phyloP scores from a whole-genome alignment of 208 protist species.

The Tritrichomonas foetus region DNA sequence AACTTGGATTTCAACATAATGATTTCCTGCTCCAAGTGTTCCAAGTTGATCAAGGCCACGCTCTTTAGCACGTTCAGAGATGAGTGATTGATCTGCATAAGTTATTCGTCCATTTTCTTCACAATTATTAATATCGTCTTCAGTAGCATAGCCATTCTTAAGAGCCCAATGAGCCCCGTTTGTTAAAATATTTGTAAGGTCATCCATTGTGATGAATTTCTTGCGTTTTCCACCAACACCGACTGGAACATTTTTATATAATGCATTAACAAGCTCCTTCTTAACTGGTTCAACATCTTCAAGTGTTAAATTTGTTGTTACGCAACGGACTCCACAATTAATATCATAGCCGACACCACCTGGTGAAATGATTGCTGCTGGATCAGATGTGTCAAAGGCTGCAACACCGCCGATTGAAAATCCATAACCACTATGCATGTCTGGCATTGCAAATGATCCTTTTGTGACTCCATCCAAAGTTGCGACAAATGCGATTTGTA shows the following conservation, averaged over 20 bases:
- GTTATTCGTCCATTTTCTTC: slow-evolving; percentile 67
- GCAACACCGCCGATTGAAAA: slow-evolving; percentile 50
- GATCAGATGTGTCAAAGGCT: slow-evolving; percentile 58
- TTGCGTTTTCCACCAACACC: slow-evolving; percentile 31
- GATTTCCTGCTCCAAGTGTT: slow-evolving; percentile 75
- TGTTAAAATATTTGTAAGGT: slow-evolving; percentile 65
- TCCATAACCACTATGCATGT: slow-evolving; percentile 77
- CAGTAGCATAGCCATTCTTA: slow-evolving; percentile 69
- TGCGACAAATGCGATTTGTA: slow-evolving; percentile 74
- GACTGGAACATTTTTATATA: not conserved
- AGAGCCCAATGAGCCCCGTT: slow-evolving; percentile 74
- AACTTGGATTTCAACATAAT: slow-evolving; percentile 65
- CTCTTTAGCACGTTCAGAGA: slow-evolving; percentile 68
- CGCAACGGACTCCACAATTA: slow-evolving; percentile 76
- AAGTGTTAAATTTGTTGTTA: slow-evolving; percentile 70
- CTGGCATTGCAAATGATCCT: slow-evolving; percentile 70
- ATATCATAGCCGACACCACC: slow-evolving; percentile 77
- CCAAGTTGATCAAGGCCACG: slow-evolving; percentile 65
- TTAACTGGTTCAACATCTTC: slow-evolving; percentile 53
- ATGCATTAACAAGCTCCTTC: not conserved
- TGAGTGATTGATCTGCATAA: slow-evolving; percentile 61
- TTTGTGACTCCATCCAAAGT: slow-evolving; percentile 71
- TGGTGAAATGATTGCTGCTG: slow-evolving; percentile 71
- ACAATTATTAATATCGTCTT: slow-evolving; percentile 74
- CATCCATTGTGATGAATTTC: slow-evolving; percentile 1